A percentile compares a stretch with the other conserved stretches of the same genome.
Conservation (phyloP, 441 rosid genomes). For the Theobroma grandiflorum region DNA sequence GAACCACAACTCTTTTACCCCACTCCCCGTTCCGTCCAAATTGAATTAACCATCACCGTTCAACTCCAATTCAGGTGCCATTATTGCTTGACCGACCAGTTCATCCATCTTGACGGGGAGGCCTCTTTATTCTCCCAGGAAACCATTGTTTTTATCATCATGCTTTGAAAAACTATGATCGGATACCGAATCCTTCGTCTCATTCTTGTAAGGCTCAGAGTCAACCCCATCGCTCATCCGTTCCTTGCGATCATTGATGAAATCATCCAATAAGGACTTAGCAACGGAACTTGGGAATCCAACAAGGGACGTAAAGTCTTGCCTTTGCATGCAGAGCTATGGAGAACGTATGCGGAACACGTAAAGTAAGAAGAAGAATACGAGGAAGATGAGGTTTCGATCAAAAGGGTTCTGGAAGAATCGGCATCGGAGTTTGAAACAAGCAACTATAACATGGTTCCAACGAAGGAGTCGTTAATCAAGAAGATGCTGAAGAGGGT, state of each 20-base stretch:
- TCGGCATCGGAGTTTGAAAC: not conserved
- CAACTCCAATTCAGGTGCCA: not conserved
- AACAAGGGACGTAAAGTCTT: not conserved
- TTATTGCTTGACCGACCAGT: not conserved
- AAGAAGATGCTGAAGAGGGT: not conserved
- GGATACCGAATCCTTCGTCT: not conserved
- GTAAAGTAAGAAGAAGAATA: not conserved
- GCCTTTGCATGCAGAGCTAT: not conserved
- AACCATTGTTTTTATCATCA: not conserved
- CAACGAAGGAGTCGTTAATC: not conserved
- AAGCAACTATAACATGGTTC: not conserved
- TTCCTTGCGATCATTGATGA: not conserved
- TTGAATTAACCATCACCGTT: not conserved
- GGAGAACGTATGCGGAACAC: not conserved
- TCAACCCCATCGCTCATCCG: not conserved
- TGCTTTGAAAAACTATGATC: not conserved
- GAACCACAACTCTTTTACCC: not conserved
- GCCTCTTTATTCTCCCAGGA: no score
- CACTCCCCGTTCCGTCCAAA: not conserved
- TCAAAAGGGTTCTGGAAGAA: not conserved
- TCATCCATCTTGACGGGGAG: no score
- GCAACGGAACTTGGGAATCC: no score
- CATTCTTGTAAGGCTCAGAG: not conserved
- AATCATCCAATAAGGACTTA: not conserved
- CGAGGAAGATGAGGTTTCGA: no score